Evolutionary conservation across 2,329 filamentous ascomycete genomes (phyloP).

Genomic region (Cordyceps fumosorosea): DNA sequence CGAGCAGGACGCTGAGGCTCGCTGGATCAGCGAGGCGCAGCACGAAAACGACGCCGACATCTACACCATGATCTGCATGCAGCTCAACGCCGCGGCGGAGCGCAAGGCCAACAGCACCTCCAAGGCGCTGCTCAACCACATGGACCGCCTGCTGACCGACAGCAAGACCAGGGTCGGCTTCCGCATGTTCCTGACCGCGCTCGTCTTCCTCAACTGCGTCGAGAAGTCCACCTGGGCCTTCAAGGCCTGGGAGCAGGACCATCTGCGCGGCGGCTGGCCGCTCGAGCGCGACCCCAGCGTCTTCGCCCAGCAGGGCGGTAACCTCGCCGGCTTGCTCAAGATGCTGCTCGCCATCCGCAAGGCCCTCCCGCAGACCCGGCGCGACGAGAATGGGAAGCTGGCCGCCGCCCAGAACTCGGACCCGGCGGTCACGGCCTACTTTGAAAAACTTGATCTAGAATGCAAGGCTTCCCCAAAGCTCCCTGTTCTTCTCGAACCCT

Average conservation of each 20-base stretch:
- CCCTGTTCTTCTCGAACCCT: background rate
- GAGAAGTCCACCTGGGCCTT: slow-evolving; percentile 65
- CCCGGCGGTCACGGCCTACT: slow-evolving; percentile 42
- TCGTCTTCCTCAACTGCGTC: slow-evolving; percentile 59
- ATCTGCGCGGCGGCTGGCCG: slow-evolving; percentile 54
- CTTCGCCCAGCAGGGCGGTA: slow-evolving; percentile 54
- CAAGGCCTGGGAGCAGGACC: slow-evolving; percentile 60
- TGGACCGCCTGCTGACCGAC: slow-evolving; percentile 56
- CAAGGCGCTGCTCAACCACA: slow-evolving; percentile 50
- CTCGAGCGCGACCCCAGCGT: slow-evolving; percentile 48
- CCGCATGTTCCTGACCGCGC: slow-evolving; percentile 53
- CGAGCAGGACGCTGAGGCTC: slow-evolving; percentile 32
- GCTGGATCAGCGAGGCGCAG: slow-evolving; percentile 43
- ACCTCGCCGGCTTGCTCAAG: slow-evolving; percentile 51
- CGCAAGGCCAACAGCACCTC: slow-evolving; percentile 55
- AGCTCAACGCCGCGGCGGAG: slow-evolving; percentile 59
- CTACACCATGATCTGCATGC: slow-evolving; percentile 56
- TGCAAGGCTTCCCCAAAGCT: slow-evolving; percentile 38
- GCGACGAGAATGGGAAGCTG: slow-evolving; percentile 42
- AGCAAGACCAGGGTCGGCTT: slow-evolving; percentile 54
- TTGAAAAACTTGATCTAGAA: slow-evolving; percentile 48
- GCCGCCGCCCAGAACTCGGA: slow-evolving; percentile 40
- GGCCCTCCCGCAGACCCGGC: slow-evolving; percentile 47
- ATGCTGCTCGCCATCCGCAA: slow-evolving; percentile 57
- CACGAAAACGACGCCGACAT: slow-evolving; percentile 46